Evolutionary conservation across 345 rosid genomes (phyloP).

Genomic region (Capsella bursapastoris): DNA sequence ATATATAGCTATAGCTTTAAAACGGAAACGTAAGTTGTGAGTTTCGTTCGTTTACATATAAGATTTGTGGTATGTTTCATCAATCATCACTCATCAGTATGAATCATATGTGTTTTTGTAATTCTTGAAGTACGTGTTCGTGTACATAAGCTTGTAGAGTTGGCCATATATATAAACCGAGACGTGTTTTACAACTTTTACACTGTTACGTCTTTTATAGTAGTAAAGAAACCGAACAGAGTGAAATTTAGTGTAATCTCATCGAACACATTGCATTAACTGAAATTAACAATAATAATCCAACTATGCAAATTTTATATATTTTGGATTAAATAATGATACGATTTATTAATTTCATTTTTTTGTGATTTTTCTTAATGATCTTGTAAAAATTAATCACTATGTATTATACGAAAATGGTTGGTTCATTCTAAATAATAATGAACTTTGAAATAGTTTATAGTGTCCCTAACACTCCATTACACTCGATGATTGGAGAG

Average conservation of each 20-base stretch:
- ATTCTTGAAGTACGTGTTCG: neutral
- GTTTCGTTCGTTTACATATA: constrained; percentile 3
- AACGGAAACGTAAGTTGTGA: constrained; percentile 10
- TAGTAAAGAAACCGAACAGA: neutral
- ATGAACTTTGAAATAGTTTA: neutral
- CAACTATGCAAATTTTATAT: too few species aligned
- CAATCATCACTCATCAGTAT: neutral
- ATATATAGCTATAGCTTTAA: neutral
- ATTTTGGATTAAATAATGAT: neutral
- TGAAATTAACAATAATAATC: neutral
- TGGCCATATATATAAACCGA: neutral
- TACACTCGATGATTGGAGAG: neutral
- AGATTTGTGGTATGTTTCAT: constrained; percentile 4
- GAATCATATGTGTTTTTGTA: neutral
- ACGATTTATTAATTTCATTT: too few species aligned
- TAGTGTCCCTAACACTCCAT: neutral
- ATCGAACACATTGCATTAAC: neutral
- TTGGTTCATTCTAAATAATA: neutral
- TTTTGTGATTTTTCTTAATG: neutral
- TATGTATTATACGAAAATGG: neutral
- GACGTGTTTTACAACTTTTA: constrained; percentile 6
- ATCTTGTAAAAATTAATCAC: too few species aligned
- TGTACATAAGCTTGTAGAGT: constrained; percentile 7
- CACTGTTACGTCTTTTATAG: neutral
- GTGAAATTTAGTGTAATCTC: neutral